Conservation (phyloP, 306 rosid genomes). For the Pueraria montana region DNA sequence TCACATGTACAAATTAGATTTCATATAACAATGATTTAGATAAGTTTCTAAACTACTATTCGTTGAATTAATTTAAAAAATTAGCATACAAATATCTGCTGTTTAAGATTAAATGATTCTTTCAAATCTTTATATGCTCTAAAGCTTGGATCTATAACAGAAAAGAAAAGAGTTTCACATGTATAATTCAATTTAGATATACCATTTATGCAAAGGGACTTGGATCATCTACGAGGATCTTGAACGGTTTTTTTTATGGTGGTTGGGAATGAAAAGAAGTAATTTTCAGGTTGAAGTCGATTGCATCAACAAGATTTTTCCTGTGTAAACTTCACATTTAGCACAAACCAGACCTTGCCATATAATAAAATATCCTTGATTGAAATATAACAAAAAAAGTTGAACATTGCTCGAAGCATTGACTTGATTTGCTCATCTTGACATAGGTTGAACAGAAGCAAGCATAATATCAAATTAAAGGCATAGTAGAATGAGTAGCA, state of each 20-base stretch:
- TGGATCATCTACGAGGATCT: background rate
- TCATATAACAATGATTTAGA: background rate
- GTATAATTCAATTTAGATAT: background rate
- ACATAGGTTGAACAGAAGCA: constrained; percentile 38
- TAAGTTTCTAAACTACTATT: background rate
- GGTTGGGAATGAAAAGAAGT: background rate
- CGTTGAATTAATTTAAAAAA: background rate
- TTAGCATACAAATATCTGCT: background rate
- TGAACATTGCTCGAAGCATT: constrained; percentile 44
- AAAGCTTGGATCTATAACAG: background rate
- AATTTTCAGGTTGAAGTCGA: constrained; percentile 9
- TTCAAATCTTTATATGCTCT: background rate
- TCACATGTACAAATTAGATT: background rate
- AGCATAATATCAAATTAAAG: constrained; percentile 57
- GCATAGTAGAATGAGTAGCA: constrained; percentile 62
- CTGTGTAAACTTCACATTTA: background rate
- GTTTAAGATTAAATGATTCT: background rate
- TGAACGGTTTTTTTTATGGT: background rate
- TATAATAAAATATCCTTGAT: constrained; percentile 14
- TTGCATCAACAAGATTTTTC: background rate
- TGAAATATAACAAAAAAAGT: constrained; percentile 30
- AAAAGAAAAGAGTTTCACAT: background rate
- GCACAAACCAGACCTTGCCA: constrained; percentile 10
- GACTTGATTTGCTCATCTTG: constrained; percentile 37
- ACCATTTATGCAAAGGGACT: background rate